Evolutionary conservation across 345 rosid genomes (phyloP), one percentile per base, ranked within the genome.

Genomic region (Xanthoceras sorbifolium): DNA sequence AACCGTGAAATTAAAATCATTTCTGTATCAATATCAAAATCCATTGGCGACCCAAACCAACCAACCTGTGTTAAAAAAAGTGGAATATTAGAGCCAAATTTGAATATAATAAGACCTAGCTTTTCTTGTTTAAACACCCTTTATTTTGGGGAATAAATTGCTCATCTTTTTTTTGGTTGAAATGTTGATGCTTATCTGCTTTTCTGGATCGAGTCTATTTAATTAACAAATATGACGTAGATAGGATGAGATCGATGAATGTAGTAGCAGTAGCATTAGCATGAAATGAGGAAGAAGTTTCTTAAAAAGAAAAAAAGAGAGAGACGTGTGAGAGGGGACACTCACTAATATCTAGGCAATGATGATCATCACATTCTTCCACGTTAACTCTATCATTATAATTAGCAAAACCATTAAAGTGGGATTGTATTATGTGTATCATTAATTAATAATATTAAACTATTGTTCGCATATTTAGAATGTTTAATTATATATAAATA

Each of bases 41-140:
- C 11, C 28, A 29, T 20, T 29, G 9, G 7, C 25, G 14, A 17
- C n/a, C n/a, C n/a, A n/a, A n/a, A n/a, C 46, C 36, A 57, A 67
- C 28, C 1, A 6, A 40, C 44, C 0, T 48, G 20, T 62, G 34
- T 52, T 76, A 6, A 22, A 55, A 8, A 20, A 67, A 66, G 32
- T 20, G 22, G 29, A 25, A 60, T 25, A 6, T 26, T 20, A 8
- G 38, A 63, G 6, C 52, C 5, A 10, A 9, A 31, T 3, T 61
- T 50, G 23, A 42, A 36, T 60, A 72, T 18, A 7, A 26, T 26
- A 60, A 42, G 59, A 23, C n/a, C n/a, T 80, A 67, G 40, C 65
- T 80, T 76, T 67, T 69, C 40, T 55, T 71, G 31, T 44, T 22
- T 18, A 66, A 34, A 42, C 26, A 12, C 44, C 23, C 72, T 48